Evolutionary conservation across 2,329 filamentous ascomycete genomes (phyloP).

Genomic region (Neoarthrinium moseri): DNA sequence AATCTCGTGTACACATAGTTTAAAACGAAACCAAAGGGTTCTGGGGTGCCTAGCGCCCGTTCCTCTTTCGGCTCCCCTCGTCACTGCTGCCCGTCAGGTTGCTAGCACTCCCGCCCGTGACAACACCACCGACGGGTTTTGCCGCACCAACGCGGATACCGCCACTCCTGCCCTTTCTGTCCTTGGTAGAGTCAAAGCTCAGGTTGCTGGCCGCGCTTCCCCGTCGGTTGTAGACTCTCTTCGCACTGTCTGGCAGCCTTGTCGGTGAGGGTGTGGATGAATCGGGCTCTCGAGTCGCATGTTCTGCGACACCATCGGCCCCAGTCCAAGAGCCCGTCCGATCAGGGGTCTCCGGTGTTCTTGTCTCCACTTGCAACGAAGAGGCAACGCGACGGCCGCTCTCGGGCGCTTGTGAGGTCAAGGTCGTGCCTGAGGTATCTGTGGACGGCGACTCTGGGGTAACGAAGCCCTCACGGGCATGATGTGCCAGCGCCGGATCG

Average conservation of each 20-base stretch:
- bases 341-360: background rate
- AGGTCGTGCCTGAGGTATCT: constrained; percentile 4
- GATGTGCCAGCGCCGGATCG: constrained; percentile 16
- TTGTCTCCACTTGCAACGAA: too few relatives aligned
- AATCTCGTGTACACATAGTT: too few relatives aligned
- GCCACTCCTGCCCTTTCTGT: constrained; percentile 28
- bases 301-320: background rate
- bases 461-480: constrained; percentile 22
- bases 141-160: constrained; percentile 40
- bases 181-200: constrained; percentile 36
- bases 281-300: background rate
- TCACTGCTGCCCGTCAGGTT: constrained; percentile 5
- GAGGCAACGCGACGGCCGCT: too few relatives aligned
- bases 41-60: background rate
- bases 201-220: constrained; percentile 33
- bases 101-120: constrained; percentile 22
- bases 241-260: background rate
- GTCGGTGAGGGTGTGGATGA: constrained; percentile 1
- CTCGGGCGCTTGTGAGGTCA: constrained; percentile 14
- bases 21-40: too few relatives aligned
- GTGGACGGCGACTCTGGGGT: background rate
- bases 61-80: background rate
- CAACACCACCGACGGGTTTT: constrained; percentile 32
- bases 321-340: background rate
- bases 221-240: constrained; percentile 16